These are phyloP conservation scores for Piloderma croceum DNA, from an alignment of 768 basidiomycete species.

Conservation along the genomic window DNA sequence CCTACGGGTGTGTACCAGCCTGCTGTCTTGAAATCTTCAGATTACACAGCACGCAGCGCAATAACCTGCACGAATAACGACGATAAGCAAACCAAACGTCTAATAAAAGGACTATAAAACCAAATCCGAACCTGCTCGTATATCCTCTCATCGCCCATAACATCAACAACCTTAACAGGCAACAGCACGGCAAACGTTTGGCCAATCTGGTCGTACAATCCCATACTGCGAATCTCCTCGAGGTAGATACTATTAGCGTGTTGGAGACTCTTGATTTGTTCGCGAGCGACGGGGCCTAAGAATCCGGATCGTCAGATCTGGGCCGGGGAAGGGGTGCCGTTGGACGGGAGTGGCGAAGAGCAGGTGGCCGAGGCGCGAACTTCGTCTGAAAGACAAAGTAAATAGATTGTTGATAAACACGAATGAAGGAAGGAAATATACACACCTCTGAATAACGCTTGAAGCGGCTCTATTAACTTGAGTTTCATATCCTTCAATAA, in stretches of 20 bases:
- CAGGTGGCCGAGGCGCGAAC: constrained; percentile 87
- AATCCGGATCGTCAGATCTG: constrained; percentile 96
- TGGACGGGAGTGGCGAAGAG: constrained; percentile 88
- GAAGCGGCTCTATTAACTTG: constrained; percentile 94
- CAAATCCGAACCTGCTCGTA: constrained; percentile 72
- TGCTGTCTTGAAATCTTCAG: constrained; percentile 99
- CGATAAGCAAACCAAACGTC: constrained; percentile 7
- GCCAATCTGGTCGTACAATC: constrained; percentile 86
- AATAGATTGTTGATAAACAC: constrained; percentile 1
- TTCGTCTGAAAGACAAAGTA: constrained; percentile 58
- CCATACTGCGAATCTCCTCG: constrained; percentile 92
- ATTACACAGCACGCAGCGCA: constrained; percentile 87
- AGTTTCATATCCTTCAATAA: constrained; percentile 96
- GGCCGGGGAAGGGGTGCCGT: constrained; percentile 98
- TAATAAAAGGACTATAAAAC: constrained; percentile 1
- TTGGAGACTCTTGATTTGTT: constrained; percentile 88
- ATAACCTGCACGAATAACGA: constrained; percentile 64
- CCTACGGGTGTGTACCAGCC: constrained; percentile 70
- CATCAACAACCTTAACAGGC: constrained; percentile 97
- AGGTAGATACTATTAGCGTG: constrained; percentile 94
- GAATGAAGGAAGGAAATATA: neutral
- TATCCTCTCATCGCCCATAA: constrained; percentile 94
- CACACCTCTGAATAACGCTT: constrained; percentile 95
- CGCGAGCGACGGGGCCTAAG: constrained; percentile 90
- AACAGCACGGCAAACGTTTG: constrained; percentile 20